Evolutionary conservation across 495 filamentous ascomycete species (phyloP), one percentile per base, ranked within the genome.

Genomic region (Aspergillus funiculosus): DNA sequence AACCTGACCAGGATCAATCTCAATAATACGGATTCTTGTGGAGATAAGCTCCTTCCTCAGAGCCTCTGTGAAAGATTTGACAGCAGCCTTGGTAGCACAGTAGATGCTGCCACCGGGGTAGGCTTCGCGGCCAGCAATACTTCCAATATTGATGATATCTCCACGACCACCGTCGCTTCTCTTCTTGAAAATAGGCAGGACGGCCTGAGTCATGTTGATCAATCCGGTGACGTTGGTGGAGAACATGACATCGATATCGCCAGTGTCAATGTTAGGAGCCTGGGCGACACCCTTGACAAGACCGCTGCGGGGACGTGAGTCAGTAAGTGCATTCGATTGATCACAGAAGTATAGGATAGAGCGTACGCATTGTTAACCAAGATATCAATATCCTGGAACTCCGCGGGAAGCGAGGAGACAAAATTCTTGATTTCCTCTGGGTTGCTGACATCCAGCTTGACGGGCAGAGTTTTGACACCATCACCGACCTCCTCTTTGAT

Each of bases 61-160:
- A 11, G 86, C 75, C 39, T 96, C 90, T 0, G 92, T 94, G 69
- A 96, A 98, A 42, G 74, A 83, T 36, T 85, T 81, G 29, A 97
- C 82, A 3, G 92, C 92, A 9, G 92, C 90, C 71, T 98, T 98
- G 36, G 86, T 91, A 2, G 92, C 89, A 66, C 92, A 98, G 76
- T 98, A 98, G 54, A 98, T 95, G 55, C 83, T 82, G 18, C 92
- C 92, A 32, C 94, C 89, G 4, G 81, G 71, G 66, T 98, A 98
- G 8, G 85, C 76, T 54, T 95, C 91, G 28, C 92, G 79, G 17
- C 92, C 92, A 18, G 92, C 92, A 60, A 98, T 92, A 56, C 85
- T 90, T 43, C 92, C 92, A 59, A 98, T 86, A 66, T 96, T 97
- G 65, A 98, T 94, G 59, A 98, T 90, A 58, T 98, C 92, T 48